These are phyloP conservation scores for Neurospora discreta DNA, from an alignment of 495 filamentous ascomycete genomes.

Conservation along the genomic window DNA sequence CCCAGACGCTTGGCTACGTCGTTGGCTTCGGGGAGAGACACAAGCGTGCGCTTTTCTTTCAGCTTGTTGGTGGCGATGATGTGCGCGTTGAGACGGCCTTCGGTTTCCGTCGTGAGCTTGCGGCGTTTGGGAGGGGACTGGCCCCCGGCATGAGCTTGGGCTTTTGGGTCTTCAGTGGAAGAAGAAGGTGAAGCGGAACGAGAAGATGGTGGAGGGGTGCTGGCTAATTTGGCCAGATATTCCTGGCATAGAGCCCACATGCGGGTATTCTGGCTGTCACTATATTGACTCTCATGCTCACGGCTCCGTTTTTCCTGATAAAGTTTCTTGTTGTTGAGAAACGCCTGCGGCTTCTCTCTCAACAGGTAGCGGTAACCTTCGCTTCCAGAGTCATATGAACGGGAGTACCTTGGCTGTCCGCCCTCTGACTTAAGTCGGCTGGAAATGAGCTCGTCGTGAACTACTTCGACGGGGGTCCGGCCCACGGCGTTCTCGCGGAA, in stretches of 20 bases:
- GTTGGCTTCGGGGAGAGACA: constrained; percentile 60
- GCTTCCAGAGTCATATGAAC: neutral
- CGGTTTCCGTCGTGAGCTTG: neutral
- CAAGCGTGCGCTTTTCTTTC: constrained; percentile 44
- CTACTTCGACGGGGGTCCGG: constrained; percentile 55
- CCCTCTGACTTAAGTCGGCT: neutral
- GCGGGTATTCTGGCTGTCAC: neutral
- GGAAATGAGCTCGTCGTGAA: constrained; percentile 39
- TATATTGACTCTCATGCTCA: neutral
- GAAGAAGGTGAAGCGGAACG: neutral
- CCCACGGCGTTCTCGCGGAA: constrained; percentile 61
- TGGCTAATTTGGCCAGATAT: neutral
- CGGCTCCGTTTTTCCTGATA: neutral
- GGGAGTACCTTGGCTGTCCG: neutral
- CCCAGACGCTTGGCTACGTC: constrained; percentile 58
- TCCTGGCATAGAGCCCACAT: neutral
- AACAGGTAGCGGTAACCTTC: neutral
- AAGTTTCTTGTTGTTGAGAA: neutral
- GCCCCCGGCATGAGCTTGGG: neutral
- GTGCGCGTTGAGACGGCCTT: neutral
- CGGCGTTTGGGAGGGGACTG: neutral
- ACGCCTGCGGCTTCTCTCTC: neutral
- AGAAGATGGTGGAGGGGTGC: neutral
- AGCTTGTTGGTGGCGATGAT: neutral
- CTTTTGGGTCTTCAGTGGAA: neutral